Evolutionary conservation across 1,284 basidiomycete genomes (phyloP).

Genomic region (Rhodotorula sp.): DNA sequence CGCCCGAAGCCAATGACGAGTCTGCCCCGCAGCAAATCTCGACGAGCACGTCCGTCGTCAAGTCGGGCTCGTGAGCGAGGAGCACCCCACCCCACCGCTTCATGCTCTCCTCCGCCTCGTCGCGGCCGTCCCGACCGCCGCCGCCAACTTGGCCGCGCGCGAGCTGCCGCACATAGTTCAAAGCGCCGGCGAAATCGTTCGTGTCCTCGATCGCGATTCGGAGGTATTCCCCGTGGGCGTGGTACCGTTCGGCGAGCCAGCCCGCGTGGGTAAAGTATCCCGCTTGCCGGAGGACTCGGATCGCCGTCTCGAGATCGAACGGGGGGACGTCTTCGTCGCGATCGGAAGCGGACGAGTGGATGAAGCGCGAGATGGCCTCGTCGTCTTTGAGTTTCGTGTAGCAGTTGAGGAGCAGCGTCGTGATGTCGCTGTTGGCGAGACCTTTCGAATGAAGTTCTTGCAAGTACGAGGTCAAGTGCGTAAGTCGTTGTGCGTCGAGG

Average conservation of each 20-base stretch:
- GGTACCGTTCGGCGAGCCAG: conserved; percentile 89
- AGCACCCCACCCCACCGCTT: conserved; percentile 55
- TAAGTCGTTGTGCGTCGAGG: conserved; percentile 92
- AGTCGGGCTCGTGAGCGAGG: conserved; percentile 74
- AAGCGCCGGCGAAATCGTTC: conserved; percentile 74
- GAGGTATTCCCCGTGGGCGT: conserved; percentile 86
- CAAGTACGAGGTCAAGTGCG: conserved; percentile 90
- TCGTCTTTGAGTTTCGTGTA: conserved; percentile 97
- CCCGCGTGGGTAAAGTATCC: conserved; percentile 94
- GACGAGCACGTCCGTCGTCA: conserved; percentile 86
- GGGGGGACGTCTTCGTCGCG: conserved; percentile 62
- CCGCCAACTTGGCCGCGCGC: conserved; percentile 58
- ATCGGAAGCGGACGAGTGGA: conserved; percentile 61
- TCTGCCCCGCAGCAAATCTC: conserved; percentile 76
- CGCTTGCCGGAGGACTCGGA: conserved; percentile 92
- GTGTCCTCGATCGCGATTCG: conserved; percentile 93
- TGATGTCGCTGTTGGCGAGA: conserved; percentile 93
- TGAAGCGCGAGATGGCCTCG: conserved; percentile 81
- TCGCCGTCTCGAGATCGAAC: conserved; percentile 95
- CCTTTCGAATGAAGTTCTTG: conserved; percentile 89
- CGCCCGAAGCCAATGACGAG: not conserved
- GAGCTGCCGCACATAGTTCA: conserved; percentile 74
- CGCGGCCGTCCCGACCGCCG: conserved; percentile 27
- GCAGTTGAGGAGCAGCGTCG: conserved; percentile 89
- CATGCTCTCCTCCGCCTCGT: conserved; percentile 53